Evolutionary conservation across 148 eudicot genomes (phyloP).

Genomic region (Silene latifolia): DNA sequence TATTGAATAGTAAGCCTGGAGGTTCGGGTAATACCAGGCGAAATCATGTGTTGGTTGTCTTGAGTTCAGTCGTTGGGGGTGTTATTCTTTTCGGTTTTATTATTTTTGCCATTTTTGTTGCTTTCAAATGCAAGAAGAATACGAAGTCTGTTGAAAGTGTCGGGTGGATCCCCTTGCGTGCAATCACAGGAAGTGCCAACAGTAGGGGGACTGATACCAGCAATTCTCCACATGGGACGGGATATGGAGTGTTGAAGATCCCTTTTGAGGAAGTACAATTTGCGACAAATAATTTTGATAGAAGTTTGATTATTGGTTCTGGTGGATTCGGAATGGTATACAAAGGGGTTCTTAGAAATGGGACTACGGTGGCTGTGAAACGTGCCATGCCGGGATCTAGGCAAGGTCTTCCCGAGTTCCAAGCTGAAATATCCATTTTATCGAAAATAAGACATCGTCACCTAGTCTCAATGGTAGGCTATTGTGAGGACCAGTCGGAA

Average conservation of each 20-base stretch:
- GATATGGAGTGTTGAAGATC: constrained; percentile 42
- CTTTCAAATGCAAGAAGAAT: constrained; percentile 41
- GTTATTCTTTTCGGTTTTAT: constrained; percentile 33
- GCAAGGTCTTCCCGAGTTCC: constrained; percentile 95
- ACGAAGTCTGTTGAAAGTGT: constrained; percentile 51
- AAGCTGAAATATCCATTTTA: constrained; percentile 73
- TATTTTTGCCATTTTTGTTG: constrained; percentile 30
- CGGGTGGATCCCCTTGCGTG: constrained; percentile 77
- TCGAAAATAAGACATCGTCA: constrained; percentile 85
- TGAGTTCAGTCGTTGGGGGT: constrained; percentile 52
- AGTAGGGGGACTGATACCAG: constrained; percentile 53
- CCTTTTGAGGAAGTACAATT: constrained; percentile 68
- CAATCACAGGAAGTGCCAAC: constrained; percentile 40
- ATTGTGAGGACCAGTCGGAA: constrained; percentile 89
- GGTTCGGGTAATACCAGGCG: constrained; percentile 24
- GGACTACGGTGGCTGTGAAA: constrained; percentile 73
- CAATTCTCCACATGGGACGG: constrained; percentile 50
- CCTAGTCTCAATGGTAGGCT: constrained; percentile 88
- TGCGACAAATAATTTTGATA: constrained; percentile 83
- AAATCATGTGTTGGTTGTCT: constrained; percentile 39
- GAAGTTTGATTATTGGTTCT: constrained; percentile 60
- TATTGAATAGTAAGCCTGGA: constrained; percentile 37
- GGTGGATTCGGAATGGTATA: constrained; percentile 97
- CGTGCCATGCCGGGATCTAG: constrained; percentile 87
- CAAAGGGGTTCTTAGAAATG: constrained; percentile 65